phyloP scores from a whole-genome alignment of 176 grass and related monocot species.

The Canna indica region DNA sequence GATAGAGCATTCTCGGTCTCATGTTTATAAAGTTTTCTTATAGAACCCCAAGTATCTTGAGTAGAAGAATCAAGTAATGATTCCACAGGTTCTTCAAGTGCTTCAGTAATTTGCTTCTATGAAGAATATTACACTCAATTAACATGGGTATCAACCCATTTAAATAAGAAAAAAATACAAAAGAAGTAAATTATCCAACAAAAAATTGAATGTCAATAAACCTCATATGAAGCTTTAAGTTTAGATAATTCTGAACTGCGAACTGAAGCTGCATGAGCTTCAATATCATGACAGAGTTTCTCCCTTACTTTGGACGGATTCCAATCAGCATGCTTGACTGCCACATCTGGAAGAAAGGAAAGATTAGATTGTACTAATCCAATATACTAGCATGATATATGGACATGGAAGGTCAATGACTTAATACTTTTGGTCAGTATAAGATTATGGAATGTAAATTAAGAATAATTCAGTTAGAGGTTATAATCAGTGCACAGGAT shows the following conservation, averaged over 20 bases:
- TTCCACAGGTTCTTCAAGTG: constrained; percentile 47
- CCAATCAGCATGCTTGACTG: constrained; percentile 50
- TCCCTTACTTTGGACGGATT: constrained; percentile 48
- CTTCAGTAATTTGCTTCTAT: constrained; percentile 46
- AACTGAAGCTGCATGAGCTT: constrained; percentile 42
- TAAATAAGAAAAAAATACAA: neutral
- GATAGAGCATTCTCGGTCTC: constrained; percentile 43
- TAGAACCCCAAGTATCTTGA: constrained; percentile 46
- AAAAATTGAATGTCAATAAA: constrained; percentile 13
- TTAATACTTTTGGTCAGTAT: too few species aligned
- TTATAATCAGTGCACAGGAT: too few species aligned
- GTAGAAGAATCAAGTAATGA: constrained; percentile 49
- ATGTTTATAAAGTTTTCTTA: constrained; percentile 45
- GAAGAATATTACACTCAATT: neutral
- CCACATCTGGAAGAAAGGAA: constrained; percentile 31
- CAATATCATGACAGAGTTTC: constrained; percentile 47
- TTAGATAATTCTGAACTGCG: constrained; percentile 43
- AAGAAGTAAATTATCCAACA: neutral
- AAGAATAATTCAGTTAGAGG: too few species aligned
- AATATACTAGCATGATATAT: neutral
- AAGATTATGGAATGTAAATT: too few species aligned
- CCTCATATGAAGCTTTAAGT: constrained; percentile 60
- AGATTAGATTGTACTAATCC: neutral
- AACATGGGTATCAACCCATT: neutral
- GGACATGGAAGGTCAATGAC: neutral